Base-by-base conservation (phyloP, 208 protist species). In the Hexamita inflata region DNA sequence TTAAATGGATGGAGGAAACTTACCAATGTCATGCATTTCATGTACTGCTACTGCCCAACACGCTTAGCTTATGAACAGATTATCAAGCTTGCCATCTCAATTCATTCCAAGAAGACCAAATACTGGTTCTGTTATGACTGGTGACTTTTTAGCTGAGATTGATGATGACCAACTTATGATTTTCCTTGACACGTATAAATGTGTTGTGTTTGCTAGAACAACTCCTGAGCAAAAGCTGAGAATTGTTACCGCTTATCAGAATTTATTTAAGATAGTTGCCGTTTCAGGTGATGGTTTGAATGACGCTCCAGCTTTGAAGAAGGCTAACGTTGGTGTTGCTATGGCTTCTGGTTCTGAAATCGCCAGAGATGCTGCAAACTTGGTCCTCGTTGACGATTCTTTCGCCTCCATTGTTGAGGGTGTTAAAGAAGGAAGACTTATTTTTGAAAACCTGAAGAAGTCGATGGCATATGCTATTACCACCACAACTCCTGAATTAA, bases 311-410 rank as follows among this genome's bases (percentile, higher is more conserved):
- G 92, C 92, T 60, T 88, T 97, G 64, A 90, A 90, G 19, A 66
- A 83, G 34, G 91, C 94, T 39, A 88, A 98, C 78, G 92, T 98
- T 26, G 94, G 94, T 62, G 90, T 97, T 49, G 85, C 93, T 58
- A 97, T 98, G 94, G 90, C 90, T 39, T 86, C 89, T 64, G 94
- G 93, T 24, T 94, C 92, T 19, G 92, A 94, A 49, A 87, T 94
- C 29, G 91, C 92, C 2, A 88, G 91, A 75, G 68, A 90, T 68
- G 89, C 89, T 15, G 85, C 84, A 32, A 90, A 94, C 73, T 92
- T 94, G 59, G 81, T 94, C 53, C 75, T 98, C 40, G 77, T 95
- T 41, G 94, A 98, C 82, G 90, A 98, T 87, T 95, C 95, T 82
- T 98, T 98, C 73, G 77, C 82, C 15, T 91, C 92, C 0, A 95